Evolutionary conservation across 2,329 filamentous ascomycete genomes (phyloP).

Genomic region (Talaromyces sp.): DNA sequence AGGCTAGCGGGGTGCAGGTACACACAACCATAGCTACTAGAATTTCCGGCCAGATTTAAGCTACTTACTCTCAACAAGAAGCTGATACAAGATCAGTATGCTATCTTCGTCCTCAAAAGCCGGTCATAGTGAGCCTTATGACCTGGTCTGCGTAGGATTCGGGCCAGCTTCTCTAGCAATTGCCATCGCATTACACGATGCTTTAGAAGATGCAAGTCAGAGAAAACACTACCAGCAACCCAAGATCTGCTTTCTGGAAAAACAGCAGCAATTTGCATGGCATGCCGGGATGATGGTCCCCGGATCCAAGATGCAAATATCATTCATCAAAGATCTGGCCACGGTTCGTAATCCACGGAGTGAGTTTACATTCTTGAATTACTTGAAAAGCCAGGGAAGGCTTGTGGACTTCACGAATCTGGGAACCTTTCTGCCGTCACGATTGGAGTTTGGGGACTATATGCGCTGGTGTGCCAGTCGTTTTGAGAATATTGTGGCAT

Average conservation of each 20-base stretch:
- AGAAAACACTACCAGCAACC: conserved; percentile 41
- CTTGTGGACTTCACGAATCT: conserved; percentile 89
- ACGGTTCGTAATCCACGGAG: conserved; percentile 83
- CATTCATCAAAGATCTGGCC: conserved; percentile 93
- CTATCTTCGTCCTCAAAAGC: neutral
- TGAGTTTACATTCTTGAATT: conserved; percentile 94
- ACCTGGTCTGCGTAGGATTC: conserved; percentile 88
- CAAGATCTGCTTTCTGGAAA: conserved; percentile 83
- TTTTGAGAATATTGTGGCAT: conserved; percentile 71
- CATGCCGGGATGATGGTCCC: conserved; percentile 93
- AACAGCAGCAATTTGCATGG: conserved; percentile 81
- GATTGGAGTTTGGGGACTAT: conserved; percentile 92
- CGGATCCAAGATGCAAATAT: conserved; percentile 95
- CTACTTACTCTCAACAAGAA: neutral
- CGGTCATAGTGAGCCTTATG: conserved; percentile 56
- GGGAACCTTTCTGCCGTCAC: conserved; percentile 78
- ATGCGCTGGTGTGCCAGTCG: conserved; percentile 84
- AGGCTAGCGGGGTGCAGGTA: conserved; percentile 2
- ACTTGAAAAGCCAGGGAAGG: conserved; percentile 76
- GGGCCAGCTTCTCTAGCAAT: conserved; percentile 88
- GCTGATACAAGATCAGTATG: neutral
- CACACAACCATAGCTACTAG: neutral
- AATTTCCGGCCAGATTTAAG: neutral
- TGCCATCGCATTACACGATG: conserved; percentile 82
- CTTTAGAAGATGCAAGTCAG: conserved; percentile 50